Evolutionary conservation across 2,329 filamentous ascomycete genomes (phyloP).

Genomic region (Plenodomus tracheiphilus): DNA sequence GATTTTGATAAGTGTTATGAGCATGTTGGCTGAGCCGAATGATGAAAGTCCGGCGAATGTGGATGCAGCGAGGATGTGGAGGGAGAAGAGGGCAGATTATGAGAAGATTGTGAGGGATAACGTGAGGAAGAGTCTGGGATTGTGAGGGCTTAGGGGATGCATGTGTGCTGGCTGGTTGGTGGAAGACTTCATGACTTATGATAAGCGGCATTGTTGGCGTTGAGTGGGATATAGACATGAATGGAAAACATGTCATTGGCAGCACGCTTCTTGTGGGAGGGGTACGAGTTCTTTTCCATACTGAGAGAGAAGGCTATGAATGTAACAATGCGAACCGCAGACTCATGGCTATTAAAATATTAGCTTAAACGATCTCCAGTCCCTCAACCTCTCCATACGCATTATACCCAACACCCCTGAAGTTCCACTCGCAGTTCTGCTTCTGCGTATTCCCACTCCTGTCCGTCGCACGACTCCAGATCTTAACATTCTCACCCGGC

Average conservation of each 20-base stretch:
- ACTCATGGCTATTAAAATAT: not conserved
- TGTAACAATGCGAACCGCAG: not conserved
- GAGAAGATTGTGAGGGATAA: constrained; percentile 71
- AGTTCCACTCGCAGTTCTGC: constrained; percentile 58
- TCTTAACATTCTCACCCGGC: constrained; percentile 46
- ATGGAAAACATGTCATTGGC: not conserved
- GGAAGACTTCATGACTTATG: not conserved
- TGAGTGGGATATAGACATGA: not conserved
- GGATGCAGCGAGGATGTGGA: constrained; percentile 85
- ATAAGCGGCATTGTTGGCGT: not conserved
- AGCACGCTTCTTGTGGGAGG: too few relatives aligned
- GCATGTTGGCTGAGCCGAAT: constrained; percentile 88
- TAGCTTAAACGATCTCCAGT: constrained; percentile 48
- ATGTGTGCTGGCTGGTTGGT: not conserved
- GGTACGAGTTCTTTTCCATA: too few relatives aligned
- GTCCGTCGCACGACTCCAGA: constrained; percentile 61
- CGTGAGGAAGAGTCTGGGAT: constrained; percentile 43
- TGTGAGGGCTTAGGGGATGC: constrained; percentile 18
- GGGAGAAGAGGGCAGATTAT: constrained; percentile 80
- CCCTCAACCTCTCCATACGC: constrained; percentile 60
- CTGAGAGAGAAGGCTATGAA: not conserved
- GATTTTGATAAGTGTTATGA: constrained; percentile 89
- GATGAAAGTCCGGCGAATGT: constrained; percentile 95
- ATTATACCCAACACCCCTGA: constrained; percentile 63
- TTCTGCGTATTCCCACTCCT: constrained; percentile 56